Evolutionary conservation across 345 rosid genomes (phyloP), one percentile per base, ranked within the genome.

Genomic region (Combretum micranthum): DNA sequence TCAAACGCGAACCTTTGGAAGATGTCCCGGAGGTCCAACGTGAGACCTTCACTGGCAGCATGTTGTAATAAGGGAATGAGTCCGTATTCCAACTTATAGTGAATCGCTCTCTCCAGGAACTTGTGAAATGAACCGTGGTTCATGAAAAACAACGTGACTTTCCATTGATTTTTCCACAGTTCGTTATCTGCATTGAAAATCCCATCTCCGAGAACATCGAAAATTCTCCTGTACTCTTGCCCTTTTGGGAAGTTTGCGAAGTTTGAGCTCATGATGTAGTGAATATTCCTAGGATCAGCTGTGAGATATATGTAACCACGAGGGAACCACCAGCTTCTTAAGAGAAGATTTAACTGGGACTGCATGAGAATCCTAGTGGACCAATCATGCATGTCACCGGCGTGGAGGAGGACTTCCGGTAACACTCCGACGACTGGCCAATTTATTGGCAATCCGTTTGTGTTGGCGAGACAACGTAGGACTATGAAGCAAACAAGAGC

Each of bases 241-340:
- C 90, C 90, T 69, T 82, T 86, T 0, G 83, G 95, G 60, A 65
- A 86, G 44, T 83, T 81, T 2, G 56, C 18, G 54, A 79, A 86
- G 68, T 80, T 77, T 43, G 80, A 66, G 56, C 78, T 83, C 81
- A 83, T 70, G 1, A 86, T 64, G 64, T 86, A 58, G 50, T 76
- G 85, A 12, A 81, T 62, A 60, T 83, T 80, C 45, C 75, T 74
- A 1, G 86, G 90, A 61, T 86, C 87, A 15, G 61, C 66, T 0
- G 88, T 81, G 57, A 53, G 0, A 46, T 79, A 44, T 42, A 75
- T 55, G 64, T 81, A 55, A 61, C 70, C 50, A 26, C 64, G 57
- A 0, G 71, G 47, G 1, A 77, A 65, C 69, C 70, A 64, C 0
- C 74, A 78, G 2, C 87, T 78, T 68, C 61, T 63, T 69, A 81